Percentiles rank a stretch among this genome's conserved stretches.
These are phyloP conservation scores for Auricularia sp. DNA, from an alignment of 768 basidiomycete species.

Conservation along the genomic window DNA sequence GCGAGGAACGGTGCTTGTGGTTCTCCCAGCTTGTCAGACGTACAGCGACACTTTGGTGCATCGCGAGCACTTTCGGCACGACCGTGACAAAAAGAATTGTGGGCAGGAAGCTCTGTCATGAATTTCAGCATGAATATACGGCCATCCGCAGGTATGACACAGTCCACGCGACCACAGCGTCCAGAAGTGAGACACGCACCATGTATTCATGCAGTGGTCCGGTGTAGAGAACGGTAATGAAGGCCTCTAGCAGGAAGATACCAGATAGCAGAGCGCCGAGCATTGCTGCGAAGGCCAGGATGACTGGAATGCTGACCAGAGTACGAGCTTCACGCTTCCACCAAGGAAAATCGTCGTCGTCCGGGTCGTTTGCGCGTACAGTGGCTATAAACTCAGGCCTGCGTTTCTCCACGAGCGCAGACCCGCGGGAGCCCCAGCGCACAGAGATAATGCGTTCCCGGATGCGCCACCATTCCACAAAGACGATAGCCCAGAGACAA, in stretches of 20 bases:
- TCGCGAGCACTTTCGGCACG: conserved; percentile 66
- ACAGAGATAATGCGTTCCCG: conserved; percentile 76
- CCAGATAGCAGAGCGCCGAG: conserved; percentile 63
- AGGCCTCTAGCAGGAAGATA: conserved; percentile 84
- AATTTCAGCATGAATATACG: background rate
- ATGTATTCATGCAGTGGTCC: conserved; percentile 75
- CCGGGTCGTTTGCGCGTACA: conserved; percentile 9
- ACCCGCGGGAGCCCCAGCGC: conserved; percentile 70
- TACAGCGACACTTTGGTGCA: conserved; percentile 60
- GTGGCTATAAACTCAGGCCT: conserved; percentile 21
- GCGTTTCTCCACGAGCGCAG: conserved; percentile 64
- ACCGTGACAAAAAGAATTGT: conserved; percentile 73
- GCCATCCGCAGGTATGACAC: no score
- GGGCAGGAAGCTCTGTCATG: conserved; percentile 58
- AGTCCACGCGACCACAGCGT: no score
- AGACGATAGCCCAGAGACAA: conserved; percentile 73
- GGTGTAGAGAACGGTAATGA: conserved; percentile 78
- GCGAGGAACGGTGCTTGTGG: conserved; percentile 67
- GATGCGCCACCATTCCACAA: conserved; percentile 89
- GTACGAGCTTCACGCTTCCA: conserved; percentile 64
- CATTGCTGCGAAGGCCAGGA: conserved; percentile 59
- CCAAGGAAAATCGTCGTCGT: conserved; percentile 40
- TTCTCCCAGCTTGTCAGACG: conserved; percentile 85
- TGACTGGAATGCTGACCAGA: conserved; percentile 58
- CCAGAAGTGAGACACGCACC: conserved; percentile 34